Base-by-base conservation (phyloP, 2,329 filamentous ascomycete species). In the Emergomyces pasteurianus region DNA sequence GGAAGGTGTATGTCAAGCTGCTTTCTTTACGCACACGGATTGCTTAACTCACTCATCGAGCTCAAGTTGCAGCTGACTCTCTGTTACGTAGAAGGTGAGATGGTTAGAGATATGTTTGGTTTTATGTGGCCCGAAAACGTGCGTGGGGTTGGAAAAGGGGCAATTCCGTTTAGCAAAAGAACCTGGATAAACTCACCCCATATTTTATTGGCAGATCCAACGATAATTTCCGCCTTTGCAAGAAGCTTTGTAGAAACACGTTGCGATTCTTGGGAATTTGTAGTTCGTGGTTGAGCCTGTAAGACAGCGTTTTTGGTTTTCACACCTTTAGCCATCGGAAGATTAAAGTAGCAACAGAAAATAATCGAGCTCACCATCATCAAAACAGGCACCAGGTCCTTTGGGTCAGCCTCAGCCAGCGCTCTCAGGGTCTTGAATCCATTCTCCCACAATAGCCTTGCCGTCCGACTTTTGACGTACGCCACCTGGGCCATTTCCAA, bases 401-500 rank as follows among this genome's bases (percentile, higher is more conserved):
- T 80, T 0, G 85, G 80, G 63, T 87, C 81, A 0, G 87, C 86
- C 65, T 87, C 87, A 4, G 88, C 86, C 55, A 92, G 77, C 2
- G 83, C 79, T 42, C 84, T 83, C 34, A 90, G 76, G 28, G 82
- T 86, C 67, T 83, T 86, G 68, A 87, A 87, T 1, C 88, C 88
- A 70, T 87, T 90, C 61, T 91, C 88, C 79, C 87, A 88, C 63
- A 92, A 87, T 6, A 90, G 78, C 16, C 79, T 81, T 69, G 88
- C 88, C 16, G 88, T 91, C 60, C 86, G 83, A 68, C 87, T 89
- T 72, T 92, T 91, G 66, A 92, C 81, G 68, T 86, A 90, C 0
- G 86, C 84, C 47, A 91, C 84, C 70, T 86, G 84, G 1, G 87
- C 82, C 68, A 91, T 78, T 3, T 85, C 85, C 10, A 92, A 74